phyloP scores from a whole-genome alignment of 2,329 filamentous ascomycete genomes.

The Ceratocystis cubensis region DNA sequence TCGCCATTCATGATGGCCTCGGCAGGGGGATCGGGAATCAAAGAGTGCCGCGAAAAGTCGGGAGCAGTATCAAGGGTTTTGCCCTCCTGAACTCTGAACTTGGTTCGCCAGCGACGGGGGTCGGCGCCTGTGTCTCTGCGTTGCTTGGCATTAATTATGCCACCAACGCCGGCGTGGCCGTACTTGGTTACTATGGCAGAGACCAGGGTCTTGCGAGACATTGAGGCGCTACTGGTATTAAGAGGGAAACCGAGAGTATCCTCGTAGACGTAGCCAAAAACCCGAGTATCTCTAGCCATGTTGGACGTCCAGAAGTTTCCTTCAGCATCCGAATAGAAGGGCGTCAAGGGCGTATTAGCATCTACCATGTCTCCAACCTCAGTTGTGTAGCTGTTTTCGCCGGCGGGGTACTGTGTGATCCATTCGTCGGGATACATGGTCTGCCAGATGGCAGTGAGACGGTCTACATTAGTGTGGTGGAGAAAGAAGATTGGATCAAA shows the following conservation, averaged over 20 bases:
- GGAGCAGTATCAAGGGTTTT: slow-evolving; percentile 18
- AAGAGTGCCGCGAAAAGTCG: slow-evolving; percentile 19
- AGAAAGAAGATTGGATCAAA: slow-evolving; percentile 74
- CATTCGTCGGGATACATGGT: slow-evolving; percentile 55
- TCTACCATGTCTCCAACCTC: slow-evolving; percentile 42
- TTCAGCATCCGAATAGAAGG: slow-evolving; percentile 49
- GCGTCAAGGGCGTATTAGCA: slow-evolving; percentile 46
- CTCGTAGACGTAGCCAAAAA: slow-evolving; percentile 63
- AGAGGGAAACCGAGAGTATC: slow-evolving; percentile 35
- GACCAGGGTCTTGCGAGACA: slow-evolving; percentile 19
- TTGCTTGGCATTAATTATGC: slow-evolving; percentile 40
- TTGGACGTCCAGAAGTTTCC: slow-evolving; percentile 58
- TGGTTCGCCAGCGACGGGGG: slow-evolving; percentile 11
- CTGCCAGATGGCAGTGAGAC: slow-evolving; percentile 68
- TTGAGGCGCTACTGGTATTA: slow-evolving; percentile 21
- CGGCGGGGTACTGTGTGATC: slow-evolving; percentile 43
- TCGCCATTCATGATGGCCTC: slow-evolving; percentile 30
- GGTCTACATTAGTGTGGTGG: slow-evolving; percentile 65
- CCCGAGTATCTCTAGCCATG: slow-evolving; percentile 43
- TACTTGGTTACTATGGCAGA: slow-evolving; percentile 29
- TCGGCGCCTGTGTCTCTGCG: slow-evolving; percentile 9
- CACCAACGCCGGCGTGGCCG: slow-evolving; percentile 34
- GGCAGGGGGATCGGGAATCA: slow-evolving; percentile 22
- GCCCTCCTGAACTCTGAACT: slow-evolving; percentile 20
- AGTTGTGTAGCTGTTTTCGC: slow-evolving; percentile 50